Percentiles rank a stretch among this genome's conserved stretches.
phyloP scores from a whole-genome alignment of 1,284 basidiomycete genomes.

The Irpex sp. region DNA sequence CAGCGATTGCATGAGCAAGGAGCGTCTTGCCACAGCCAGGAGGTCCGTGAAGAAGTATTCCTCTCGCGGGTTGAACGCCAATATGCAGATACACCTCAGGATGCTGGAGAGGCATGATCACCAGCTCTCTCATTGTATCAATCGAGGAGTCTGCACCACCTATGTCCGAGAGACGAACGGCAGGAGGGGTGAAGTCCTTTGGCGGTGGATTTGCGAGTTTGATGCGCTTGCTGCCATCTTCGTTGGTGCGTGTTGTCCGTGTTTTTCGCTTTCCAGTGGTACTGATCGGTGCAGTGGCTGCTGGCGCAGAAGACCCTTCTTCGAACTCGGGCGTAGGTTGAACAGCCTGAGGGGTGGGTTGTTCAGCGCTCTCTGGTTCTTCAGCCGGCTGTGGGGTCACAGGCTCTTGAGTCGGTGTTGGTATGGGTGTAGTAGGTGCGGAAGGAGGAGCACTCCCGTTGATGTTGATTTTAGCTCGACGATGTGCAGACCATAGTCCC shows the following conservation, averaged over 20 bases:
- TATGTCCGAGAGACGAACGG: conserved; percentile 76
- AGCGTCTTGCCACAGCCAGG: conserved; percentile 97
- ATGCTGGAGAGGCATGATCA: conserved; percentile 92
- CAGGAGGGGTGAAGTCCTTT: conserved; percentile 66
- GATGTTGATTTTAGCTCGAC: conserved; percentile 61
- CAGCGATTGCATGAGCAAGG: conserved; percentile 90
- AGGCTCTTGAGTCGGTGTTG: background rate
- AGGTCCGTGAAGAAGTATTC: conserved; percentile 94
- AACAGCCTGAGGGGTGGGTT: background rate
- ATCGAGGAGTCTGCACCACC: conserved; percentile 86
- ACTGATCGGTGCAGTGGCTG: conserved; percentile 21
- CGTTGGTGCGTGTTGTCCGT: conserved; percentile 43
- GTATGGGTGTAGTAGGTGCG: conserved; percentile 13
- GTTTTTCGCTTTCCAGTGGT: conserved; percentile 50
- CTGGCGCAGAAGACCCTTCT: conserved; percentile 21
- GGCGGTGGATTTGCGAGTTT: conserved; percentile 32
- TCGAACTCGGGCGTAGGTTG: background rate
- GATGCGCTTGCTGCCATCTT: conserved; percentile 53
- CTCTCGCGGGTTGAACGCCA: conserved; percentile 89
- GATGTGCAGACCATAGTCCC: conserved; percentile 66
- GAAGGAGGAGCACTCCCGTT: conserved; percentile 38
- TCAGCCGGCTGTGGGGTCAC: background rate
- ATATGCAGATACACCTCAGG: conserved; percentile 95
- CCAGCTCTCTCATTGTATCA: conserved; percentile 93
- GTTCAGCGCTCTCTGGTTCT: conserved; percentile 9